phyloP scores from a whole-genome alignment of 495 filamentous ascomycete species.

The Penicillium pancosmium region DNA sequence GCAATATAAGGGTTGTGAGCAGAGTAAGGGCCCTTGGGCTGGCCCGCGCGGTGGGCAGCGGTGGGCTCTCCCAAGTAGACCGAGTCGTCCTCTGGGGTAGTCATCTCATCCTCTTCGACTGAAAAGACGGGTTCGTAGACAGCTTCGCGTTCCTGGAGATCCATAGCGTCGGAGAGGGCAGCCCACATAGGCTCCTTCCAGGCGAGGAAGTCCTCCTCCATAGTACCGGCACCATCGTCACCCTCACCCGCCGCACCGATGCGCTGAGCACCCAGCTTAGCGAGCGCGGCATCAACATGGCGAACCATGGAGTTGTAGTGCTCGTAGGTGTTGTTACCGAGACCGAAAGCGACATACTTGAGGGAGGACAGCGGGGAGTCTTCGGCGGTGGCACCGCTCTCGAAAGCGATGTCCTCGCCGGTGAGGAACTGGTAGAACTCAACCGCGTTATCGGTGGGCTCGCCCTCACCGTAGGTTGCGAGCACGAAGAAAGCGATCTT shows the following conservation, averaged over 20 bases:
- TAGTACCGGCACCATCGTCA: constrained; percentile 96
- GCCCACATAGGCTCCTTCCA: constrained; percentile 99
- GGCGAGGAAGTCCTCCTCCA: constrained; percentile 99
- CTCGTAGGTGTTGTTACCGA: constrained; percentile 98
- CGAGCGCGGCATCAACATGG: constrained; percentile 76
- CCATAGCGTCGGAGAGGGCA: constrained; percentile 77
- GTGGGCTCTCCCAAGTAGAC: constrained; percentile 98
- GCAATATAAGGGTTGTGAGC: constrained; percentile 97
- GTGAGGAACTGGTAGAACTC: constrained; percentile 98
- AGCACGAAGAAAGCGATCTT: constrained; percentile 95
- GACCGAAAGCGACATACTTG: constrained; percentile 92
- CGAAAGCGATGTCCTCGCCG: constrained; percentile 78
- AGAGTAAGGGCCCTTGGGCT: constrained; percentile 87
- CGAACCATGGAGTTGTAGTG: constrained; percentile 99
- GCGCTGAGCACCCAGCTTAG: constrained; percentile 77
- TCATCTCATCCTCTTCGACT: constrained; percentile 74
- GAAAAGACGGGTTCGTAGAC: constrained; percentile 93
- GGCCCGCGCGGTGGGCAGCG: constrained; percentile 88
- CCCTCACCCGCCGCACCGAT: constrained; percentile 92
- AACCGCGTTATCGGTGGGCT: constrained; percentile 98
- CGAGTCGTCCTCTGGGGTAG: constrained; percentile 74
- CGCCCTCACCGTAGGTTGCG: constrained; percentile 97
- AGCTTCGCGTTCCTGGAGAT: constrained; percentile 91
- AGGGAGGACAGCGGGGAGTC: constrained; percentile 80
- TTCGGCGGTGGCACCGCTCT: constrained; percentile 61